Base-by-base conservation (phyloP, 2,329 filamentous ascomycete species). In the Exophiala spinifera region DNA sequence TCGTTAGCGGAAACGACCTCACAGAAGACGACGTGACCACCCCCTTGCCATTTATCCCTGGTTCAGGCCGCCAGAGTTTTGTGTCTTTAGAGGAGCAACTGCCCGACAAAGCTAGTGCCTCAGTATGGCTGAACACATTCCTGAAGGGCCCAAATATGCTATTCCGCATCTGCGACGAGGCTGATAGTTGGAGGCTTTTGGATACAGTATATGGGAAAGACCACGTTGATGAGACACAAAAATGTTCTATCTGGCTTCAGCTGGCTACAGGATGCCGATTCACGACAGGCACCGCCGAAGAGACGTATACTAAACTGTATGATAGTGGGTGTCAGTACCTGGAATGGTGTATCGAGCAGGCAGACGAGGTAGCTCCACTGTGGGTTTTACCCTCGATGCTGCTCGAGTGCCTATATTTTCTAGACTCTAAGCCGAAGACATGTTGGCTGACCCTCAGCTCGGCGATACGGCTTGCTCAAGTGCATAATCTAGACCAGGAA, bases 381-480 rank as follows among this genome's bases (percentile, higher is more conserved):
- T 47, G 45, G 45, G 28, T 47, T 15, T 21, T 47, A 13, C 3
- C 11, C 20, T 15, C 45, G 20, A 19, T 47, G 28, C 7, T 47
- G 45, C 45, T 47, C 17, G 19, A 7, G 6, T 25, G 20, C 33
- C 45, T 47, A 2, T 47, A 47, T 17, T 13, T 11, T 15, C 7
- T 47, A 15, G 28, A 31, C 17, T 20, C 21, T 4, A 47, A 36
- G 28, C 45, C 45, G 13, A 47, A 31, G 21, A 36, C 23, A 17
- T 47, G 45, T 19, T 47, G 45, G 45, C 45, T 47, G 11, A 47
- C 45, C 20, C 45, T 47, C 33, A 25, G 45, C 34, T 15, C 20
- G 13, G 45, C 45, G 15, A 47, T 47, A 13, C 45, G 45, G n/a
- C 45, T 47, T 47, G 45, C 45, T 47, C 45, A 47, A 31, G 45